phyloP scores from a whole-genome alignment of 2,329 filamentous ascomycete genomes.

The Fusarium dlaminii region DNA sequence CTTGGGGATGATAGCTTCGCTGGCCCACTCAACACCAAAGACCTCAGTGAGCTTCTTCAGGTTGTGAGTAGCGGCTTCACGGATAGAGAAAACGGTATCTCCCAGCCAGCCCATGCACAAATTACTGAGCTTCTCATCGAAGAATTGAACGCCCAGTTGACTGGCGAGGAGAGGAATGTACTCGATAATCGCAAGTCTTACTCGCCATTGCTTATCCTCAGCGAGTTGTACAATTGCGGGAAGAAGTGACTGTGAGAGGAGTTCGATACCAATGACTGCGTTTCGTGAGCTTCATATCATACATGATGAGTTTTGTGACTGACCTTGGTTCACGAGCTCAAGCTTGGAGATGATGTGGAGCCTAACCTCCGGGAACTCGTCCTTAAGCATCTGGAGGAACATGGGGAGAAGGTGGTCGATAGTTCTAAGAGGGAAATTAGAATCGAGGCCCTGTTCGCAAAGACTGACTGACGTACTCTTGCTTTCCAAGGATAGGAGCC shows the following conservation, averaged over 20 bases:
- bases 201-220: constrained; percentile 99
- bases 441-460: neutral
- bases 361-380: constrained; percentile 97
- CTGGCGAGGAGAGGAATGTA: constrained; percentile 97
- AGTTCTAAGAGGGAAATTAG: constrained; percentile 66
- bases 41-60: constrained; percentile 98
- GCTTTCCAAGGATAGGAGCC: constrained; percentile 95
- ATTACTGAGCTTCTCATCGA: constrained; percentile 94
- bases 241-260: constrained; percentile 94
- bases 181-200: constrained; percentile 97
- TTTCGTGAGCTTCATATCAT: constrained; percentile 32
- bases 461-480: constrained; percentile 74
- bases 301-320: constrained; percentile 21
- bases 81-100: constrained; percentile 98
- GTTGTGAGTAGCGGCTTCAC: constrained; percentile 96
- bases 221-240: constrained; percentile 97
- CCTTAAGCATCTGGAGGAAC: constrained; percentile 99
- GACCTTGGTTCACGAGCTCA: constrained; percentile 95
- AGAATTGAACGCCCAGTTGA: constrained; percentile 96
- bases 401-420: constrained; percentile 97
- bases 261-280: constrained; percentile 94
- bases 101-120: constrained; percentile 99
- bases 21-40: constrained; percentile 97
- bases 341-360: constrained; percentile 99
- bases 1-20: constrained; percentile 96